phyloP scores from a whole-genome alignment of 1,284 basidiomycete species.

The Cystobasidiaceae sp. region DNA sequence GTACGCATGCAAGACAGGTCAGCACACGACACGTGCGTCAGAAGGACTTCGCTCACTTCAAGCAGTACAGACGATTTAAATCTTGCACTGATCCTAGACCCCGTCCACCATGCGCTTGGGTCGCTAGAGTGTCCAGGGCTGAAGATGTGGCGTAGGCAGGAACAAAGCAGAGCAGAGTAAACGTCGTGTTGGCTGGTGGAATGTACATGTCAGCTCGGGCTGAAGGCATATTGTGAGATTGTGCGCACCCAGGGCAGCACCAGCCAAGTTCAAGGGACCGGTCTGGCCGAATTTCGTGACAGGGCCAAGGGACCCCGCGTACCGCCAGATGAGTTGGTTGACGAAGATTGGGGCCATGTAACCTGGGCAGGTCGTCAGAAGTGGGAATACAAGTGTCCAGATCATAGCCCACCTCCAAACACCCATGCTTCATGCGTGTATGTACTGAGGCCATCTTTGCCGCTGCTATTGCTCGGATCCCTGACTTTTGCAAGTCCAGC shows the following conservation, averaged over 20 bases:
- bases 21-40: too few species aligned
- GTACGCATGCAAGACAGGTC: too few species aligned
- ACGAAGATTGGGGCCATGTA: conserved; percentile 17
- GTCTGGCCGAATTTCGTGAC: conserved; percentile 16
- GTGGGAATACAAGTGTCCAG: too few species aligned
- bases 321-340: conserved; percentile 7
- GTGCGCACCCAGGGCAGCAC: conserved; percentile 16
- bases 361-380: too few species aligned
- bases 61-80: conserved; percentile 17
- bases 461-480: too few species aligned
- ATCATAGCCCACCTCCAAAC: too few species aligned
- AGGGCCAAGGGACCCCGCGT: conserved; percentile 13
- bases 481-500: too few species aligned
- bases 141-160: conserved; percentile 1
- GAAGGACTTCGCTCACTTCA: not conserved
- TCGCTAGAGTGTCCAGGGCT: conserved; percentile 20
- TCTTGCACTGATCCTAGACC: not conserved
- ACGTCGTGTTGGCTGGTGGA: conserved; percentile 16
- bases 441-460: too few species aligned
- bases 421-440: too few species aligned
- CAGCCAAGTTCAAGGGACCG: conserved; percentile 12
- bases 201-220: not conserved
- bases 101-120: conserved; percentile 13
- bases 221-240: not conserved
- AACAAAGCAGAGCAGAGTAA: conserved; percentile 1